Evolutionary conservation across 768 basidiomycete genomes (phyloP), one percentile per base, ranked within the genome.

Genomic region (Boletus reticuloceps): DNA sequence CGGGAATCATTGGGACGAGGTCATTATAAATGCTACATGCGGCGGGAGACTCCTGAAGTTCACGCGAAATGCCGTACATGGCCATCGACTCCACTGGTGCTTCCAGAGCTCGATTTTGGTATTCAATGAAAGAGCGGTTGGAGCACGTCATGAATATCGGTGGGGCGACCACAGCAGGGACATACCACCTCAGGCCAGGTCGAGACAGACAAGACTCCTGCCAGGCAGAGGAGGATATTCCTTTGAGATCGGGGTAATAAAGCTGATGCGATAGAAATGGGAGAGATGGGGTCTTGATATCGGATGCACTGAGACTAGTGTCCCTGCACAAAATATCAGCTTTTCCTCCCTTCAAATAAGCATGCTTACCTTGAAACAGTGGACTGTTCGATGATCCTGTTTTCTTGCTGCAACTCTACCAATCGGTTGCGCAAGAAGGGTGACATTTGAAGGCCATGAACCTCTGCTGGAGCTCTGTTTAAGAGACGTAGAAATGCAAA

Each of bases 151-250:
- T 73, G 27, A 81, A 69, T 56, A 97, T 88, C 0, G 91, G 82
- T 5, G 96, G 96, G 0, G 96, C 96, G 32, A 93, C 82, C 9
- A 77, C 94, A 10, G 85, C 77, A n/a, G 92, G 91, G 17, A 91
- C 77, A 71, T 87, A 91, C 87, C 94, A 97, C 60, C 85, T 85
- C 60, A 94, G 78, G 14, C 82, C 82, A 3, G 83, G 83, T 38
- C 91, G 84, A 38, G 91, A 94, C 29, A 98, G 74, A 65, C 85
- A 91, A 3, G 94, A 94, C n/a, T 76, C 69, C 52, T 78, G 72
- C 88, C 92, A 96, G 13, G 77, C 75, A 19, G 74, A 70, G 17
- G 68, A 67, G 9, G 86, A 79, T 62, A 96, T 88, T n/a, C 77
- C 74, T n/a, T 66, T 66, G 19, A 94, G 77, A 14, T 73, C 69